phyloP scores from a whole-genome alignment of 805 yeast species.

The Myxozyma neglecta region DNA sequence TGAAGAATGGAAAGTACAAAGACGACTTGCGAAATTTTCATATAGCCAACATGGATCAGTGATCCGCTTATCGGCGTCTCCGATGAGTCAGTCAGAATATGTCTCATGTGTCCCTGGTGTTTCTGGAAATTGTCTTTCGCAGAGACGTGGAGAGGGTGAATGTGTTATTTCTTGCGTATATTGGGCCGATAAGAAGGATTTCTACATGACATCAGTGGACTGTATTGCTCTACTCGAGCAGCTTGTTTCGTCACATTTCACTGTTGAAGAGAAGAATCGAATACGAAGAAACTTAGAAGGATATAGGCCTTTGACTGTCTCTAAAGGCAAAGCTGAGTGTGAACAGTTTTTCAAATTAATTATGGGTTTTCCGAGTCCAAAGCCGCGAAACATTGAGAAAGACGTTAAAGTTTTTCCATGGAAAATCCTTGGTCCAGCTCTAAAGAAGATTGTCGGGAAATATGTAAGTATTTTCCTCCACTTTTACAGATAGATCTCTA shows the following conservation, averaged over 20 bases:
- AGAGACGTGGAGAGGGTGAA: conserved; percentile 25
- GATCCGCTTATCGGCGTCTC: conserved; percentile 40
- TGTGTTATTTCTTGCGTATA: conserved; percentile 48
- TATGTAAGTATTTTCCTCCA: conserved; percentile 39
- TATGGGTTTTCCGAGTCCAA: conserved; percentile 62
- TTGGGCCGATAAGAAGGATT: conserved; percentile 52
- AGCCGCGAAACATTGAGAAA: conserved; percentile 69
- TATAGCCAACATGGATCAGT: conserved; percentile 24
- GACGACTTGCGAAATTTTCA: conserved; percentile 52
- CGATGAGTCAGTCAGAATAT: conserved; percentile 22
- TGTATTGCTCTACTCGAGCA: conserved; percentile 57
- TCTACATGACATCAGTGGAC: conserved; percentile 65
- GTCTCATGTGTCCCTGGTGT: conserved; percentile 4
- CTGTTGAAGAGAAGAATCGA: conserved; percentile 68
- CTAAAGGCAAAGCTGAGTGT: conserved; percentile 47
- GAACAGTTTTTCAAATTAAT: conserved; percentile 48
- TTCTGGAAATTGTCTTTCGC: background rate
- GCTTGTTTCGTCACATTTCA: conserved; percentile 54
- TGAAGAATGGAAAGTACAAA: conserved; percentile 45
- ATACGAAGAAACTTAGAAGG: conserved; percentile 66
- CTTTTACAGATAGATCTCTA: background rate
- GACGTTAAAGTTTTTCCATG: conserved; percentile 68
- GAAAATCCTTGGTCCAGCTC: conserved; percentile 54
- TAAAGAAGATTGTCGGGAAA: conserved; percentile 58
- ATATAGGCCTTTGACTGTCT: conserved; percentile 59